Percentiles rank a stretch among this genome's conserved stretches.
Evolutionary conservation across 164 flowering plant genomes (phyloP).

Genomic region (Tinospora cordifolia): DNA sequence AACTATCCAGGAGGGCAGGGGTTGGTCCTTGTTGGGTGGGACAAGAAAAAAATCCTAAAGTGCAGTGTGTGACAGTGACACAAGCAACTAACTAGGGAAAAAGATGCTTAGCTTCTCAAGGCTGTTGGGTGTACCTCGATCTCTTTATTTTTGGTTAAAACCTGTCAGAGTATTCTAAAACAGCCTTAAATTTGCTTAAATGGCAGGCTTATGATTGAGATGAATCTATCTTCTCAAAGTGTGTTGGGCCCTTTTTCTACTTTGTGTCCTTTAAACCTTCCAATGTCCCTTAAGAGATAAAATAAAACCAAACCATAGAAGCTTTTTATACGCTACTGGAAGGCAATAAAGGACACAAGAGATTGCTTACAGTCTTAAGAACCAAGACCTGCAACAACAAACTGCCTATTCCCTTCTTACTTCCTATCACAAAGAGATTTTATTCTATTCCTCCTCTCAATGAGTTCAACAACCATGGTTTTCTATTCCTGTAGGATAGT

Average conservation of each 20-base stretch:
- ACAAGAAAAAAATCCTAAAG: conserved; percentile 23
- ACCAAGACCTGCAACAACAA: neutral
- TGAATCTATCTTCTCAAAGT: conserved; percentile 45
- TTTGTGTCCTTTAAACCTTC: conserved; percentile 40
- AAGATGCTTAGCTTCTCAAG: conserved; percentile 81
- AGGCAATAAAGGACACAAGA: conserved; percentile 25
- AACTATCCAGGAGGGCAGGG: conserved; percentile 16
- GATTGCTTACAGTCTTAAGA: conserved; percentile 21
- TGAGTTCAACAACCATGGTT: conserved; percentile 30
- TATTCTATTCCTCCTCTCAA: conserved; percentile 11
- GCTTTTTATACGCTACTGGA: conserved; percentile 35
- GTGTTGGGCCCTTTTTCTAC: conserved; percentile 34
- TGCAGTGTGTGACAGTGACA: conserved; percentile 34
- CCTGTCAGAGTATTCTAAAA: conserved; percentile 56
- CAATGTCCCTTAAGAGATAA: conserved; percentile 33
- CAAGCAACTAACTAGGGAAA: conserved; percentile 27
- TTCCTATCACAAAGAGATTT: conserved; percentile 15
- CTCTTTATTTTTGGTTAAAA: conserved; percentile 12
- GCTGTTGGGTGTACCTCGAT: conserved; percentile 50
- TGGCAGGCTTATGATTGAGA: conserved; percentile 65
- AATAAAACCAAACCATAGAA: conserved; percentile 14
- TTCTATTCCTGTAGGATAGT: conserved; percentile 27
- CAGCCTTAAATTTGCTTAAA: conserved; percentile 51
- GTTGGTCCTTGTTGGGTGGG: conserved; percentile 34
- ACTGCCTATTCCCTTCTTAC: conserved; percentile 19